Percentiles rank a stretch among this genome's conserved stretches.
These are phyloP conservation scores for Exutisphaerella laricina DNA, from an alignment of 2,329 filamentous ascomycete genomes.

Conservation along the genomic window DNA sequence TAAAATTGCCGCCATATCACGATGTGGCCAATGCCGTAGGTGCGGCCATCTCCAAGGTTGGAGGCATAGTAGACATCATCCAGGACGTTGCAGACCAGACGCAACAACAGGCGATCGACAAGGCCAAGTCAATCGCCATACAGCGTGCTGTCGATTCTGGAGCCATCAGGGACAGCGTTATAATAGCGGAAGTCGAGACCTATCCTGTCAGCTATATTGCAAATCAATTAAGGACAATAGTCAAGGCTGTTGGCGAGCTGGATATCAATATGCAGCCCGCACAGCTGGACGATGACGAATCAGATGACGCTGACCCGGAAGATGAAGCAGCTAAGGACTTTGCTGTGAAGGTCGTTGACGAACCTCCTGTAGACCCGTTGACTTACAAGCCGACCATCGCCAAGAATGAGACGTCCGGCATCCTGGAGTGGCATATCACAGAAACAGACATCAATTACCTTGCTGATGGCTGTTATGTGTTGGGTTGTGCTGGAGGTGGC, in stretches of 20 bases:
- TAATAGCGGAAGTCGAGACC: slow-evolving; percentile 45
- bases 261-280: slow-evolving; percentile 24
- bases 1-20: slow-evolving; percentile 48
- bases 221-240: slow-evolving; percentile 31
- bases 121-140: slow-evolving; percentile 35
- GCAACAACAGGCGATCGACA: slow-evolving; percentile 36
- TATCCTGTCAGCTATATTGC: slow-evolving; percentile 34
- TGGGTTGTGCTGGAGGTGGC: slow-evolving; percentile 57
- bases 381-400: slow-evolving; percentile 43
- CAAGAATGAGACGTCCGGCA: slow-evolving; percentile 41
- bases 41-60: slow-evolving; percentile 53
- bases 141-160: slow-evolving; percentile 34
- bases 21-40: slow-evolving; percentile 58
- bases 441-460: slow-evolving; percentile 56
- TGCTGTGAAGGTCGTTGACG: slow-evolving; percentile 33
- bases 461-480: slow-evolving; percentile 54
- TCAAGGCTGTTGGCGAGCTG: slow-evolving; percentile 31
- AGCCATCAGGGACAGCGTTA: slow-evolving; percentile 35
- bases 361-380: slow-evolving; percentile 25
- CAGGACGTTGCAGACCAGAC: slow-evolving; percentile 40
- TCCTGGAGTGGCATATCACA: slow-evolving; percentile 50
- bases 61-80: slow-evolving; percentile 50
- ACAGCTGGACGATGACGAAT: slow-evolving; percentile 18
- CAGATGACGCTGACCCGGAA: slow-evolving; percentile 13
- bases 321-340: slow-evolving; percentile 25